Base-by-base conservation (phyloP, 1,284 basidiomycete genomes). In the Moniliella sp. region DNA sequence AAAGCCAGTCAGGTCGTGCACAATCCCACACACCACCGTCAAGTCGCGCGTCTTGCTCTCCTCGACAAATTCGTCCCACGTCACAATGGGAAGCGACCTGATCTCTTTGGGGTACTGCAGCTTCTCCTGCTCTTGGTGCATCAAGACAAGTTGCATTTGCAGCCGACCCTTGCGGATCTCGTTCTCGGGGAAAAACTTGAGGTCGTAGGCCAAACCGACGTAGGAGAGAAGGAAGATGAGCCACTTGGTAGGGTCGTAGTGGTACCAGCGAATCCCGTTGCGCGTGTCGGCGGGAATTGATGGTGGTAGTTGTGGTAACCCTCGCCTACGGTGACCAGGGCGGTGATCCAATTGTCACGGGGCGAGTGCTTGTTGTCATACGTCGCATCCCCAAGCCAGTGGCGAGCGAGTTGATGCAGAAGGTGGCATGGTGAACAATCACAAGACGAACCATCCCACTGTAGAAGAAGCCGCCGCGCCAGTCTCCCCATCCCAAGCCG, bases 241-340 rank as follows among this genome's bases (percentile, higher is more conserved):
- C 55, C 55, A 58, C 44, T 58, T 58, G 33, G 55, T 58, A 9
- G 55, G 55, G 39, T 58, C 55, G 33, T 52, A 58, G 39, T 58
- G 55, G 40, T 53, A 51, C 55, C 55, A 58, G 30, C 48, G 39
- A 18, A 52, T 39, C 11, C 53, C 55, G 35, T 58, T 58, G 12
- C 55, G 46, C 45, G 50, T 56, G 43, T 57, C 54, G 52, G 56
- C 18, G 54, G 54, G 48, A 57, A 57, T 34, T 57, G 52, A 40
- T 57, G 54, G 45, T 57, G 54, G 48, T 56, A 57, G 40, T 57
- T 57, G 48, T 57, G 54, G 43, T 57, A 57, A 13, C 54, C 54
- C 36, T 57, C 54, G 10, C 54, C 54, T 17, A 57, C 46, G 21
- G 54, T 57, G 29, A 51, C 53, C 11, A 57, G 37, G 8, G 54